Evolutionary conservation across 2,329 filamentous ascomycete genomes (phyloP).

Genomic region (Phialophora expanda): DNA sequence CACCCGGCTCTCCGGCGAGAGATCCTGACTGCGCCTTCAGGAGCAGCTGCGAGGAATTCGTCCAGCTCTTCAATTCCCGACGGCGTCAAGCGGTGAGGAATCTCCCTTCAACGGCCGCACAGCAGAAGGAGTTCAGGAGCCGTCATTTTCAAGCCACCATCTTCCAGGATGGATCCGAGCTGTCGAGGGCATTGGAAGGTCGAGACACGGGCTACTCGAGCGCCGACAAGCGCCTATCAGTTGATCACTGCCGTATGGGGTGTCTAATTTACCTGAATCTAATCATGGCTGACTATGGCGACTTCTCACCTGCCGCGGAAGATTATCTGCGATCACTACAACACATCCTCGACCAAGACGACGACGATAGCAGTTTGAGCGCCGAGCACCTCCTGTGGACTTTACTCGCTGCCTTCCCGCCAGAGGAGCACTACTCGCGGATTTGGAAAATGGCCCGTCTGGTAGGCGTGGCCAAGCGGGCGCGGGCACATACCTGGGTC

Average conservation of each 20-base stretch:
- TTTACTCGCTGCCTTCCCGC: slow-evolving; percentile 12
- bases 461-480: slow-evolving; percentile 23
- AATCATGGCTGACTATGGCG: slow-evolving; percentile 27
- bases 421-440: slow-evolving; percentile 18
- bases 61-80: slow-evolving; percentile 17
- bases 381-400: slow-evolving; percentile 31
- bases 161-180: slow-evolving; percentile 17
- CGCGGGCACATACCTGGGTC: slow-evolving; percentile 14
- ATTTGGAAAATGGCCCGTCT: slow-evolving; percentile 27
- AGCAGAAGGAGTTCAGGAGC: slow-evolving; percentile 13
- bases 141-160: slow-evolving; percentile 12
- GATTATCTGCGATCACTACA: slow-evolving; percentile 18
- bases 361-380: slow-evolving; percentile 27
- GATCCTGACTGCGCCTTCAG: slow-evolving; percentile 4
- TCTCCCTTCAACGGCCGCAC: slow-evolving; percentile 23
- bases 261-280: slow-evolving; percentile 28
- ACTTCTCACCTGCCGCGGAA: slow-evolving; percentile 18
- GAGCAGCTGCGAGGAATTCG: slow-evolving; percentile 22
- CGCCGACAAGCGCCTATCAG: slow-evolving; percentile 25
- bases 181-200: slow-evolving; percentile 9
- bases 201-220: slow-evolving; percentile 16
- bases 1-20: neutral
- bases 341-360: slow-evolving; percentile 22
- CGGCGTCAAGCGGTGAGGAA: slow-evolving; percentile 15
- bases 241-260: slow-evolving; percentile 28